Percentiles rank a stretch among this genome's conserved stretches.
Conservation (phyloP, 169 alveolate genomes). For the Plasmodium vivax region DNA sequence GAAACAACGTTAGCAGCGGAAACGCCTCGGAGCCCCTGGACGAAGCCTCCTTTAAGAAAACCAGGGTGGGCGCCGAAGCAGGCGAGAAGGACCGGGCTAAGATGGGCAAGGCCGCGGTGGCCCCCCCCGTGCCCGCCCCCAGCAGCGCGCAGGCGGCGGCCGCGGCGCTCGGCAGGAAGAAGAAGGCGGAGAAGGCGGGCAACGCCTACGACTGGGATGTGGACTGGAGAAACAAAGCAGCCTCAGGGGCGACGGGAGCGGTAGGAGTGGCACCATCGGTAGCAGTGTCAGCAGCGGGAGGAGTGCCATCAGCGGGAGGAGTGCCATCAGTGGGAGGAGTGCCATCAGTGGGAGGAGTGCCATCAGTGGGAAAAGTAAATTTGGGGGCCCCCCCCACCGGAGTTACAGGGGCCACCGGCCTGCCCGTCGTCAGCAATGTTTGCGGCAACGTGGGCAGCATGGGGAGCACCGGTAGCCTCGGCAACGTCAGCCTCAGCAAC, state of each 20-base stretch:
- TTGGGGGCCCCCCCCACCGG: neutral
- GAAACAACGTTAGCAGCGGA: neutral
- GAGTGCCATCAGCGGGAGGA: neutral
- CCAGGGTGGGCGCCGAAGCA: neutral
- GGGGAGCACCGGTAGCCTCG: neutral
- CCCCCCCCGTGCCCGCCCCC: neutral
- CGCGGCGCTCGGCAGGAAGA: conserved; percentile 4
- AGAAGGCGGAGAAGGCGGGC: neutral
- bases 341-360: neutral
- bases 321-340: neutral
- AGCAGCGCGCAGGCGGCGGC: neutral
- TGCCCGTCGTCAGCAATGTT: no score
- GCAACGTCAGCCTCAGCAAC: neutral
- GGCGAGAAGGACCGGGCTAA: conserved; percentile 6
- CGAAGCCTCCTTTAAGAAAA: neutral
- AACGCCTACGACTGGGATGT: conserved; percentile 65
- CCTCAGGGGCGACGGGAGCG: neutral
- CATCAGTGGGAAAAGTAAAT: neutral
- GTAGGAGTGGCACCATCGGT: neutral
- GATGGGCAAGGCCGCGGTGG: neutral
- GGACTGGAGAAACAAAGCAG: conserved; percentile 40
- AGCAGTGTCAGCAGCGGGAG: neutral
- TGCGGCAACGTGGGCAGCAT: no score
- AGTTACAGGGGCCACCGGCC: neutral
- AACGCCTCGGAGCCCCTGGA: conserved; percentile 2